Evolutionary conservation across 306 rosid species (phyloP), one percentile per base, ranked within the genome.

Genomic region (Pterocarpus santalinus): DNA sequence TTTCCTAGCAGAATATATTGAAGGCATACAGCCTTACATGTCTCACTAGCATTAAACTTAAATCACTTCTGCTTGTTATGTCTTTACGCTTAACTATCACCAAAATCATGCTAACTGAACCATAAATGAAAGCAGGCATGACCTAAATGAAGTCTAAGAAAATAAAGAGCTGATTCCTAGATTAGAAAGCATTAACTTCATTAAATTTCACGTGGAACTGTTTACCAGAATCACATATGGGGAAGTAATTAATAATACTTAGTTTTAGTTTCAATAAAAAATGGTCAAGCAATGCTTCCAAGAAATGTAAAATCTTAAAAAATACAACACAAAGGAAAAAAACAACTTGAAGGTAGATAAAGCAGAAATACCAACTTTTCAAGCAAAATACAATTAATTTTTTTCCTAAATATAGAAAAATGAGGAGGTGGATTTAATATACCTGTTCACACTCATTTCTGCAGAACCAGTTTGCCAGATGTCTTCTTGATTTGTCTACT

Each of bases 401-500:
- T 53, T 55, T 56, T 34, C 30, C 13, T 2, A 34, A 77, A 52
- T 9, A 35, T 64, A 22, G 73, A 64, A 47, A 65, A 65, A 67
- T 56, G 33, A 55, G 65, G 52, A 69, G 61, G 63, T 35, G 16
- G 53, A 76, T 53, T 70, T 74, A 69, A 43, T 34, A 44, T 84
- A 95, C 99, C 93, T 85, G 73, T 74, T 81, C 77, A 81, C 99
- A 95, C 57, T 78, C 85, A 76, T 82, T 80, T 79, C 86, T 80
- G 79, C 97, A 92, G 62, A 90, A 86, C 95, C 95, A 91, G 38
- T 76, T 80, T 72, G 69, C 62, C 78, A 22, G 51, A 85, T 47
- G 28, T 64, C 28, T 81, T 84, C 81, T 65, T 8, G 78, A 81
- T 65, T 69, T 61, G 68, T 75, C 68, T 4, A 46, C 46, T 8